Evolutionary conservation across 768 basidiomycete genomes (phyloP).

Genomic region (Cyclocybe cylindracea): DNA sequence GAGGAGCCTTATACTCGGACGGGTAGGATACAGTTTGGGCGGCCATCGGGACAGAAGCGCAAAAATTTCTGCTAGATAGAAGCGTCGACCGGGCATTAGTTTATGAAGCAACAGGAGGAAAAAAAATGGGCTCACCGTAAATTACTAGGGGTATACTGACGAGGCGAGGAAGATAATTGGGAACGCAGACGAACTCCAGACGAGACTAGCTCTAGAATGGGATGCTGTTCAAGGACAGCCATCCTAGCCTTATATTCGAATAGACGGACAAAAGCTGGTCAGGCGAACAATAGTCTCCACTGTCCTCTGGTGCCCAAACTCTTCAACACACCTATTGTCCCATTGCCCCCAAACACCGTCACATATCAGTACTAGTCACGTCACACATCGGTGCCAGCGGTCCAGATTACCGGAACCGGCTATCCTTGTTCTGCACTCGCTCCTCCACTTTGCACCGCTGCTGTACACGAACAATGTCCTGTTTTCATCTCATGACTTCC

Average conservation of each 20-base stretch:
- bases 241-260: conserved; percentile 21
- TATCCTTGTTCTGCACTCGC: conserved; percentile 4
- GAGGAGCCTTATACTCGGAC: conserved; percentile 15
- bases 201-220: conserved; percentile 32
- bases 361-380: conserved; percentile 4
- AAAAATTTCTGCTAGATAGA: conserved; percentile 3
- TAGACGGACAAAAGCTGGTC: conserved; percentile 9
- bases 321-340: conserved; percentile 8
- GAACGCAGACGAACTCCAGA: conserved; percentile 13
- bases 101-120: conserved; percentile 6
- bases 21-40: conserved; percentile 14
- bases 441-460: too few species aligned
- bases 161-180: background rate
- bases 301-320: conserved; percentile 7
- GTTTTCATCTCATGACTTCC: too few species aligned
- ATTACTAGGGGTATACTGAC: conserved; percentile 1
- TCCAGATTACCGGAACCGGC: conserved; percentile 6
- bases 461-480: too few species aligned
- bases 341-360: background rate
- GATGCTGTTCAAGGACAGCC: conserved; percentile 4
- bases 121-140: conserved; percentile 8
- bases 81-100: conserved; percentile 4
- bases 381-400: conserved; percentile 13
- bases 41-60: conserved; percentile 8
- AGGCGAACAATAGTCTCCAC: conserved; percentile 14